A percentile compares a stretch with the other conserved stretches of the same genome.
phyloP scores from a whole-genome alignment of 495 filamentous ascomycete species.

The Sabuloglossum arenarium region DNA sequence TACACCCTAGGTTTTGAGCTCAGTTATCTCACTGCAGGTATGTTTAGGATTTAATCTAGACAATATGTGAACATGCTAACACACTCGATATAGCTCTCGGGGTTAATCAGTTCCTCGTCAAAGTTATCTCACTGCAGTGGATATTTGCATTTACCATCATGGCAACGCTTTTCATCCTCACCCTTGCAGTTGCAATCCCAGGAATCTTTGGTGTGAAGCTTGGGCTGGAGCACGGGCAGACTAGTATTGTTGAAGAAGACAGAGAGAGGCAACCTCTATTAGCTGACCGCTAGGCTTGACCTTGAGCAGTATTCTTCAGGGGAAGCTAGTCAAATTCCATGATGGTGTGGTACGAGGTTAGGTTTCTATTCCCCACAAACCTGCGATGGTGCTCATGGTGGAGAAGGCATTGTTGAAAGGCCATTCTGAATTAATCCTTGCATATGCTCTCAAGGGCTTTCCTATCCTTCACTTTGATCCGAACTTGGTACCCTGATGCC shows the following conservation, averaged over 20 bases:
- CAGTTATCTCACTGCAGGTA: constrained; percentile 46
- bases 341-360: not conserved
- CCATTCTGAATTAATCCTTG: not conserved
- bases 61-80: constrained; percentile 2
- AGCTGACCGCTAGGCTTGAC: constrained; percentile 8
- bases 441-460: not conserved
- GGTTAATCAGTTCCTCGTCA: constrained; percentile 48
- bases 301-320: constrained; percentile 3
- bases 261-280: constrained; percentile 25
- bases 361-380: not conserved
- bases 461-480: not conserved
- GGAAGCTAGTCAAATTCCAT: not conserved
- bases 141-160: constrained; percentile 79
- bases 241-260: constrained; percentile 12
- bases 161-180: constrained; percentile 44
- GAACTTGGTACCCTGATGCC: not conserved
- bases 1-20: constrained; percentile 66
- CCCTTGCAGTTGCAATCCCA: constrained; percentile 40
- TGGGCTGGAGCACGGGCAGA: not conserved
- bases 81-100: constrained; percentile 33
- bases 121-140: constrained; percentile 64
- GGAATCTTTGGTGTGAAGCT: constrained; percentile 27
- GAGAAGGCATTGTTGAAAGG: not conserved
- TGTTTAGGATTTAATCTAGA: constrained; percentile 9
- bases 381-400: not conserved